Conservation (phyloP, 75 land plant species). For the Picea glauca region DNA sequence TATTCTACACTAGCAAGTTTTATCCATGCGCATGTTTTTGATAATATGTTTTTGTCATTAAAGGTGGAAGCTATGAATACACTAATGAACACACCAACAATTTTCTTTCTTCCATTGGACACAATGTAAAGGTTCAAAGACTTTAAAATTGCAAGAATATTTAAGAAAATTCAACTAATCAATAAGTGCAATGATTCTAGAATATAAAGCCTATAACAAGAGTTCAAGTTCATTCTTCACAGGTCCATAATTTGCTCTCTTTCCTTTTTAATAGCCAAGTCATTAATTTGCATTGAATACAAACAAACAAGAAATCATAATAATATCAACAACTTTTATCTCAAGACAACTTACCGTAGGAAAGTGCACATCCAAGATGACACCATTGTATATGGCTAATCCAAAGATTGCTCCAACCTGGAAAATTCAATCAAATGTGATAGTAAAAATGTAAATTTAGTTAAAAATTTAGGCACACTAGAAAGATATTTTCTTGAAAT, state of each 20-base stretch:
- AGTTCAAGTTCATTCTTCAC: background rate
- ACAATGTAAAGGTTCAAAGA: background rate
- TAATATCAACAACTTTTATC: background rate
- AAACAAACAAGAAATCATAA: background rate
- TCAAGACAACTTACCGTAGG: slow-evolving; percentile 21
- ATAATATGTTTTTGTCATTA: no score
- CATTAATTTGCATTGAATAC: background rate
- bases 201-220: background rate
- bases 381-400: slow-evolving; percentile 40
- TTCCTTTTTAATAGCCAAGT: background rate
- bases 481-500: background rate
- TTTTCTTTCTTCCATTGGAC: background rate
- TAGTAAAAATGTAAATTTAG: background rate
- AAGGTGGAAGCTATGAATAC: no score
- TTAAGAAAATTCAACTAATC: background rate
- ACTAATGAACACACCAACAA: background rate
- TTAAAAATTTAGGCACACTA: background rate
- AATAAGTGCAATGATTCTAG: background rate
- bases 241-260: background rate
- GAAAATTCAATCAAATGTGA: slow-evolving; percentile 1
- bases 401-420: slow-evolving; percentile 41
- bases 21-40: no score
- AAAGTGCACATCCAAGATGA: slow-evolving; percentile 44
- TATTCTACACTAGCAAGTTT: background rate
- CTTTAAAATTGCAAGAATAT: background rate